phyloP scores from a whole-genome alignment of 345 rosid species.

The Dipteronia dyeriana region DNA sequence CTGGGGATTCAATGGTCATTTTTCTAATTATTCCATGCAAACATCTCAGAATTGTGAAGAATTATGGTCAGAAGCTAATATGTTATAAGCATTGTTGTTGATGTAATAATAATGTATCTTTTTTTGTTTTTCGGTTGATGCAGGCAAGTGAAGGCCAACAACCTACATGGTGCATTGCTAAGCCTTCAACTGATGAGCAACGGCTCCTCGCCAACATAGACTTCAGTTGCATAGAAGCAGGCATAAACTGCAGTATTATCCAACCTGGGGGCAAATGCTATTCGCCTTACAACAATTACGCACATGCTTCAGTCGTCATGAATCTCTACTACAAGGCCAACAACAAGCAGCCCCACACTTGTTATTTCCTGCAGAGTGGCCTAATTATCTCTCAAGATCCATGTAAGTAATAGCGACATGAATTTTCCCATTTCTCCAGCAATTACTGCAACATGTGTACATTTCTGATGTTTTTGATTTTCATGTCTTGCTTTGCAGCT shows the following conservation, averaged over 20 bases:
- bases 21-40: too few species aligned
- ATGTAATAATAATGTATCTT: too few species aligned
- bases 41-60: too few species aligned
- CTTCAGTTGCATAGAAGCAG: conserved; percentile 31
- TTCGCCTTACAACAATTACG: conserved; percentile 19
- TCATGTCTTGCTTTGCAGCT: conserved; percentile 14
- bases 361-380: conserved; percentile 36
- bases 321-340: conserved; percentile 35
- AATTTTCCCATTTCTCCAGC: too few species aligned
- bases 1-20: background rate
- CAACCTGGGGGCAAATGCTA: conserved; percentile 40
- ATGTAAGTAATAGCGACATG: background rate
- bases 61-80: too few species aligned
- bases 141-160: background rate
- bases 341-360: conserved; percentile 29
- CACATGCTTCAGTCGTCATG: conserved; percentile 40
- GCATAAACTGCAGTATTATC: conserved; percentile 32
- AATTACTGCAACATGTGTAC: too few species aligned
- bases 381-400: conserved; percentile 13
- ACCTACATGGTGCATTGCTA: conserved; percentile 35
- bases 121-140: background rate
- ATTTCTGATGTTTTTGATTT: background rate
- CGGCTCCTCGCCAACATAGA: conserved; percentile 34
- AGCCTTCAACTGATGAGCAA: conserved; percentile 20
- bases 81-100: background rate